Evolutionary conservation across 1,284 basidiomycete genomes (phyloP), one percentile per base, ranked within the genome.

Genomic region (Cystobasidiaceae sp.): DNA sequence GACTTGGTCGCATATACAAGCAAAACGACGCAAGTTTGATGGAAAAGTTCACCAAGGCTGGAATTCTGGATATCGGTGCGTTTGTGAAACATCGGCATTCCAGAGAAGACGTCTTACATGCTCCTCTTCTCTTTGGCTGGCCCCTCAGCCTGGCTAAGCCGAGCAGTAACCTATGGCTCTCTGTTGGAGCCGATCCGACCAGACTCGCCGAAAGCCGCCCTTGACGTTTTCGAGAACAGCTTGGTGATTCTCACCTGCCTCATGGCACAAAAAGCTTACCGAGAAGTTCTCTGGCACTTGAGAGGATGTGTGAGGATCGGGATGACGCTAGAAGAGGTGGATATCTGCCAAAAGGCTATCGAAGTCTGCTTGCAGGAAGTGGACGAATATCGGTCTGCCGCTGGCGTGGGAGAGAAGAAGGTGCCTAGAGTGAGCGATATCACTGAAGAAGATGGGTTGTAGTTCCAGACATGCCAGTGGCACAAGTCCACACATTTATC

Each of bases 261-360:
- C 19, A 64, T 64, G 30, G 61, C 52, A 39, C 15, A 56, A 21
- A 51, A 55, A 11, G 61, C 61, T 17, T 51, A 56, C 33, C 43
- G 61, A 25, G 61, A 64, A 41, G 52, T 64, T n/a, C 30, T 64
- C 51, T 64, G 61, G 61, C 61, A 64, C 44, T 37, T 64, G 5
- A 23, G 61, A 30, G 61, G 61, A 9, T 64, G 61, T 25, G 21
- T 64, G 33, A 51, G 61, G 28, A 48, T 44, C 30, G 61, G 61
- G 5, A 64, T 64, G 61, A 44, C 43, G 4, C 27, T 8, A 19
- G 61, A 48, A 17, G 61, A 64, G 45, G 61, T 56, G 9, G 61
- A 64, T 32, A 46, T 41, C n/a, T 64, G 61, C 23, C 61, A 64
- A 33, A 51, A 64, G 21, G 61, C 61, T 34, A 64, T 64, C 19